Conservation (phyloP, 2,329 filamentous ascomycete genomes). For the Rhynchosporium agropyri region DNA sequence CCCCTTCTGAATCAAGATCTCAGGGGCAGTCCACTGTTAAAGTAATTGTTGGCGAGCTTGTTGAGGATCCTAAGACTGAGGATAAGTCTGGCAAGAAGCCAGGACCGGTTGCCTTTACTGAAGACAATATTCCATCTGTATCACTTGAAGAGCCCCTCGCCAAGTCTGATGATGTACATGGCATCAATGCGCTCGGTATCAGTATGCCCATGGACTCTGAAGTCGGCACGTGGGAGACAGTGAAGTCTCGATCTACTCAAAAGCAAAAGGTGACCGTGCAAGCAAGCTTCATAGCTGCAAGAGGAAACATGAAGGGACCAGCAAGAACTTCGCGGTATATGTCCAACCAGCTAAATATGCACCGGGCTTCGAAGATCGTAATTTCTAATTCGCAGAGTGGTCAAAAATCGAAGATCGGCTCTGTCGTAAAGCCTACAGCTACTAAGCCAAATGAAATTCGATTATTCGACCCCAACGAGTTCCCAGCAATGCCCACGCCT, state of each 20-base stretch:
- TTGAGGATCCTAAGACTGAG: background rate
- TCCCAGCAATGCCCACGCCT: slow-evolving; percentile 8
- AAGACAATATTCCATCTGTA: background rate
- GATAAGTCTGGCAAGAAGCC: background rate
- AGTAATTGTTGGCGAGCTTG: too few relatives aligned
- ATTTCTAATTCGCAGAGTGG: background rate
- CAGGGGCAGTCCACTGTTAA: background rate
- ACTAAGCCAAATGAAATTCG: background rate
- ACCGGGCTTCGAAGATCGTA: background rate
- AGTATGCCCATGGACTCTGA: background rate
- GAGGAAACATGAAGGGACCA: background rate
- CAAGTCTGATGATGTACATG: background rate
- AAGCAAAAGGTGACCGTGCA: slow-evolving; percentile 1
- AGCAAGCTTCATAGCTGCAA: background rate
- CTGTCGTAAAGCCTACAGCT: background rate
- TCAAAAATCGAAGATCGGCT: background rate
- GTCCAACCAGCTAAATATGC: background rate
- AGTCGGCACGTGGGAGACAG: slow-evolving; percentile 1
- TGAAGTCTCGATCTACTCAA: slow-evolving; percentile 7
- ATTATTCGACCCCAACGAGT: slow-evolving; percentile 13
- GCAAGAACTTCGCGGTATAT: background rate
- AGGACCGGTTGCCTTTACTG: too few relatives aligned
- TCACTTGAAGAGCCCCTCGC: background rate
- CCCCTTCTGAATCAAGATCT: background rate
- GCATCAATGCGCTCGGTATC: background rate